A percentile compares a stretch with the other conserved stretches of the same genome.
Conservation (phyloP, 768 basidiomycete species). For the Piloderma croceum region DNA sequence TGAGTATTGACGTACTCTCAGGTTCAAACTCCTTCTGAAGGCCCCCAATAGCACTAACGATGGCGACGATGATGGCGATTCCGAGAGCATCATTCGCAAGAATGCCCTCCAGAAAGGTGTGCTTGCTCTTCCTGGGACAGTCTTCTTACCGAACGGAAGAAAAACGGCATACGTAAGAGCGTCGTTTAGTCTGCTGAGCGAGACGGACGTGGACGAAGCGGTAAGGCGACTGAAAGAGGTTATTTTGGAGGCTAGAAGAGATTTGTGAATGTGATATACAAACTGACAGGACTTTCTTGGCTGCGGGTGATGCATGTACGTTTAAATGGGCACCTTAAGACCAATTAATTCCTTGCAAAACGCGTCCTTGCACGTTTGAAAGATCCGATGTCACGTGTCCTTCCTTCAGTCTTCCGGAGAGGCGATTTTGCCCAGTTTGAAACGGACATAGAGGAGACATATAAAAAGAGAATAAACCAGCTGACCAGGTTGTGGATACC, state of each 20-base stretch:
- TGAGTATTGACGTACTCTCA: constrained; percentile 20
- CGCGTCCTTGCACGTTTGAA: no score
- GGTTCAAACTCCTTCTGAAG: constrained; percentile 63
- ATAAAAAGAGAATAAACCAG: no score
- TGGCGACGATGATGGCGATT: constrained; percentile 49
- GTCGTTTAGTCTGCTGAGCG: constrained; percentile 66
- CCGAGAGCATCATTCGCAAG: constrained; percentile 63
- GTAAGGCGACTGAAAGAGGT: constrained; percentile 44
- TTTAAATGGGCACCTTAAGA: no score
- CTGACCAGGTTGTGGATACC: no score
- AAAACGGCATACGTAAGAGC: constrained; percentile 76
- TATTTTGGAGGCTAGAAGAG: neutral
- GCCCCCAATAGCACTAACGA: constrained; percentile 17
- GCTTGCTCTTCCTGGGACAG: constrained; percentile 82
- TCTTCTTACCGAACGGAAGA: constrained; percentile 69
- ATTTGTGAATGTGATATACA: no score
- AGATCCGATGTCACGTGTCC: no score
- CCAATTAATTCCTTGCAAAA: no score
- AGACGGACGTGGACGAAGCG: constrained; percentile 70
- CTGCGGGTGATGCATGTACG: no score
- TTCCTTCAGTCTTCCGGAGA: no score
- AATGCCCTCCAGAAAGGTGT: constrained; percentile 78
- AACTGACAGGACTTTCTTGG: no score
- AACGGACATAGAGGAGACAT: no score
- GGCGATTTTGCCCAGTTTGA: no score